Base-by-base conservation (phyloP, 805 yeast species). In the Grigorovia yakushimaensis region DNA sequence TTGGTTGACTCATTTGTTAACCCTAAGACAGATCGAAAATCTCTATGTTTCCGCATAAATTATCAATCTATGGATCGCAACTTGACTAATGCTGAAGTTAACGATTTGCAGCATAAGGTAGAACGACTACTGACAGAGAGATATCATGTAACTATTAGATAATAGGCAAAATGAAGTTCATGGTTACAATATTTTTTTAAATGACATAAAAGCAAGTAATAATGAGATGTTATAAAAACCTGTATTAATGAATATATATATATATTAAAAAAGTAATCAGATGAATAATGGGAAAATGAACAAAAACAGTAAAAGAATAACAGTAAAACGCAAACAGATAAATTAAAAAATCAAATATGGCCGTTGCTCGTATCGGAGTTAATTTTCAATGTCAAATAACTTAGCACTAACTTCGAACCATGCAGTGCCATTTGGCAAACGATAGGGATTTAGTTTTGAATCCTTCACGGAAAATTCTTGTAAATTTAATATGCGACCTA, bases 11-110 rank as follows among this genome's bases (percentile, higher is more conserved):
- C 84, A 59, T 93, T 91, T 59, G 72, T 70, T 13, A 95, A 91
- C 64, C 95, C 95, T 37, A 87, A 87, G 60, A 82, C 88, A 0
- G 81, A 82, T 2, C 77, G 73, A 55, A 77, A 70, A 53, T 84
- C 95, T 8, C 84, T 84, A 57, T 88, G 97, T 68, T 93, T 87
- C 73, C 73, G 98, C 55, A 77, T 93, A 49, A 83, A 84, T 61
- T 93, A 88, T 68, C 98, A 93, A 68, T 84, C 96, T 1, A 89
- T 93, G 97, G 97, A 91, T 57, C 78, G 96, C 58, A 84, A 84
- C 49, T 71, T 93, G 55, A 87, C 95, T 22, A 88, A 84, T 61
- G 82, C 77, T 1, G 98, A 93, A 63, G 76, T 93, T 47, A 91
- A 91, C 60, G 71, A 58, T 1, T 68, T 88, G 43, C 95, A 93